Conservation (phyloP, 164 flowering plant species). For the Sextonia rubra region DNA sequence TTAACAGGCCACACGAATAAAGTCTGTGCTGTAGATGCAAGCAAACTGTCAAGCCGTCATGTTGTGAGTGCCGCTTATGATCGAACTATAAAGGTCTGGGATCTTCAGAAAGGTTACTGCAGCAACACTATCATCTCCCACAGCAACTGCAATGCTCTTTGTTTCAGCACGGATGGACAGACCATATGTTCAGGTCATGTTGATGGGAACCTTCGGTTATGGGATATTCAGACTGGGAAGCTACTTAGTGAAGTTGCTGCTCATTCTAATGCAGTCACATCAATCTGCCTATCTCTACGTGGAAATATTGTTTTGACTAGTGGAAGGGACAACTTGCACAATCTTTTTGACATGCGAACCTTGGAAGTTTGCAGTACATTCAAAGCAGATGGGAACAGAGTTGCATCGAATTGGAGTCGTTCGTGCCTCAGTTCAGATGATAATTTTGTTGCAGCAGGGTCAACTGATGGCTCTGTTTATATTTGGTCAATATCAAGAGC, state of each 20-base stretch:
- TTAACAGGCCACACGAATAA: conserved; percentile 92
- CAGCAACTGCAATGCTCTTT: conserved; percentile 88
- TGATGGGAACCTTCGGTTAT: conserved; percentile 85
- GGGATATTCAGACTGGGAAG: conserved; percentile 81
- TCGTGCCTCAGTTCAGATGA: conserved; percentile 93
- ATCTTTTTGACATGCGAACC: conserved; percentile 75
- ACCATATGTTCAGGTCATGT: conserved; percentile 89
- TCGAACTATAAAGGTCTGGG: conserved; percentile 91
- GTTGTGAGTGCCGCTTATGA: conserved; percentile 92
- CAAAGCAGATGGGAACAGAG: conserved; percentile 63
- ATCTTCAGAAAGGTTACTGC: conserved; percentile 85
- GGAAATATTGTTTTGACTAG: conserved; percentile 71
- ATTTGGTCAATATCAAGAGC: conserved; percentile 74
- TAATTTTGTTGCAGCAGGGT: conserved; percentile 81
- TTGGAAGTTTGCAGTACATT: conserved; percentile 80
- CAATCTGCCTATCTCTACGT: conserved; percentile 62
- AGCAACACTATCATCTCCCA: conserved; percentile 64
- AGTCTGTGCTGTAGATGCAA: conserved; percentile 86
- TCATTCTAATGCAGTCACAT: conserved; percentile 77
- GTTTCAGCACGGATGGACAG: conserved; percentile 78
- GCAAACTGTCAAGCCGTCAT: conserved; percentile 63
- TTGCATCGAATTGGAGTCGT: conserved; percentile 93
- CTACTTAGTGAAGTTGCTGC: conserved; percentile 83
- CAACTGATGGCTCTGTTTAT: conserved; percentile 74
- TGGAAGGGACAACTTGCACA: conserved; percentile 91